These are phyloP conservation scores for Xerocomus cyaneibrunnescens DNA, from an alignment of 1,284 basidiomycete species.

Conservation along the genomic window DNA sequence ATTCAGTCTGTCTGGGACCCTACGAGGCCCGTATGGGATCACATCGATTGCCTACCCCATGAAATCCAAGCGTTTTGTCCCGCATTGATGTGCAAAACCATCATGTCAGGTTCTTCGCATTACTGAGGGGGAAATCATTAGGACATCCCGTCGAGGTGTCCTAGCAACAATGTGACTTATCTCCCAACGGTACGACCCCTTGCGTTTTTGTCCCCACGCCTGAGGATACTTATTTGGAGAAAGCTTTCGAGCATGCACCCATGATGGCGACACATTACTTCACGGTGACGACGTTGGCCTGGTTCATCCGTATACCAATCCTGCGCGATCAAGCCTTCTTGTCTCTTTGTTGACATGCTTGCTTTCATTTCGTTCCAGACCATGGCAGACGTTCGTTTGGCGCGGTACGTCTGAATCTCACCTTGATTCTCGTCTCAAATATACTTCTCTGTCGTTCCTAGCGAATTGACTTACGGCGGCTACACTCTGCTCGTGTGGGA, in stretches of 20 bases:
- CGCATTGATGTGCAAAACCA: not conserved
- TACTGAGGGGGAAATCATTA: not conserved
- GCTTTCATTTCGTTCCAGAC: not conserved
- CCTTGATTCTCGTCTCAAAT: not conserved
- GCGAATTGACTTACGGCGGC: not conserved
- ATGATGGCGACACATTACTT: too few species aligned
- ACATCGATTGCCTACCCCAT: not conserved
- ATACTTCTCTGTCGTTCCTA: not conserved
- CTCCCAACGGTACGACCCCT: too few species aligned
- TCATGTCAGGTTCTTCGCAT: not conserved
- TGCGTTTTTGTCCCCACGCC: not conserved
- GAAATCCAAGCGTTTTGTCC: not conserved
- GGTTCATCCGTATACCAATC: not conserved
- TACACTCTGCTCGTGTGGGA: constrained; percentile 6
- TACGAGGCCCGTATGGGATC: too few species aligned
- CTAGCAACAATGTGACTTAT: not conserved
- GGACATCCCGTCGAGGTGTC: not conserved
- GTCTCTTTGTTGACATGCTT: not conserved
- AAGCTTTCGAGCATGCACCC: too few species aligned
- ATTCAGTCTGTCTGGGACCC: too few species aligned
- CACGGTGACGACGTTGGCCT: not conserved
- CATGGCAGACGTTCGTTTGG: not conserved
- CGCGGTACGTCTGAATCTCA: not conserved
- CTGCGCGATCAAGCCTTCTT: not conserved
- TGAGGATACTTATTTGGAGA: not conserved